Evolutionary conservation across 306 rosid species (phyloP).

Genomic region (Quercus bicolor): DNA sequence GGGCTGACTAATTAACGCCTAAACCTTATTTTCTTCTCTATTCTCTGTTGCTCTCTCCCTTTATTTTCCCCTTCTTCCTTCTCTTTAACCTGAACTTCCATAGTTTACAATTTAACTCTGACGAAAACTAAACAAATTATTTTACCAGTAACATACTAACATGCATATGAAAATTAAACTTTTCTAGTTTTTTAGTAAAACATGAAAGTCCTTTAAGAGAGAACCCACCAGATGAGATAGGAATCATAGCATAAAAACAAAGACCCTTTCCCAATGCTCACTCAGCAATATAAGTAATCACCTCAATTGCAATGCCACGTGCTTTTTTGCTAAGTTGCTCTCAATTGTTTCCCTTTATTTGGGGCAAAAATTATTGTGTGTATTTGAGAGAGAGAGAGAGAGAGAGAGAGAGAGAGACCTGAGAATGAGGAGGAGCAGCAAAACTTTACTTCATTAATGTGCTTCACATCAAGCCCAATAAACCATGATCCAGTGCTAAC

Average conservation of each 20-base stretch:
- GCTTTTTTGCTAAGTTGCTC: not conserved
- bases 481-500: conserved; percentile 73
- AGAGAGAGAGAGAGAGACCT: conserved; percentile 48
- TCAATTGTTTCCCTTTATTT: not conserved
- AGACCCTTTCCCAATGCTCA: not conserved
- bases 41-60: no score
- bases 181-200: not conserved
- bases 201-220: not conserved
- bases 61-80: no score
- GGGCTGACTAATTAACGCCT: no score
- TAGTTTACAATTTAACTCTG: no score
- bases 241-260: not conserved
- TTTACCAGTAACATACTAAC: not conserved
- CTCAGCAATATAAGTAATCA: not conserved
- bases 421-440: conserved; percentile 60
- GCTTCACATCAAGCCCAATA: conserved; percentile 64
- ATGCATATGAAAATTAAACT: not conserved
- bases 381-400: conserved; percentile 10
- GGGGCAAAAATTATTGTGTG: not conserved
- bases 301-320: not conserved
- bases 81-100: no score
- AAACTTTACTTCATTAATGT: conserved; percentile 48
- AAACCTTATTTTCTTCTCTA: no score
- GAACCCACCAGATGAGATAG: not conserved
- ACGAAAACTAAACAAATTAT: not conserved